Conservation (phyloP, 1,284 basidiomycete genomes). For the Leccinum solheimii region DNA sequence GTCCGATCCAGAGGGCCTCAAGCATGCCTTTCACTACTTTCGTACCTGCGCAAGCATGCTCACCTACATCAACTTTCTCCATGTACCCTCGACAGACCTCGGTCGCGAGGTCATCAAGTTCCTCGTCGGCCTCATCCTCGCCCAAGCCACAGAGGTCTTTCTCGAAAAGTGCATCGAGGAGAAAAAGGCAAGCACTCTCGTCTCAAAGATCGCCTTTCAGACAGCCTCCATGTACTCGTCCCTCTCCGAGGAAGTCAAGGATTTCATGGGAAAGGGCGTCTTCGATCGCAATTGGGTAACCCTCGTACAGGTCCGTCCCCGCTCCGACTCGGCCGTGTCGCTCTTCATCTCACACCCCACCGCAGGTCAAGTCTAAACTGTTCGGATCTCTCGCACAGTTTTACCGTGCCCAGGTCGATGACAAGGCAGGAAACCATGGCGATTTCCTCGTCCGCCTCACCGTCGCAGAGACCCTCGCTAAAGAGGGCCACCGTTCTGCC, state of each 20-base stretch:
- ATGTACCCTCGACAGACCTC: conserved; percentile 97
- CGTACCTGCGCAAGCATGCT: conserved; percentile 94
- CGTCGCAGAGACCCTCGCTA: conserved; percentile 79
- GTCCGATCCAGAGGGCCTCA: conserved; percentile 91
- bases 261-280: conserved; percentile 93
- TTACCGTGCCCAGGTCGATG: conserved; percentile 82
- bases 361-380: conserved; percentile 86
- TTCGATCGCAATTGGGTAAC: conserved; percentile 96
- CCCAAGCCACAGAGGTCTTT: conserved; percentile 96
- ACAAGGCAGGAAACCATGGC: conserved; percentile 78
- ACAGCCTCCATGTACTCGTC: conserved; percentile 79
- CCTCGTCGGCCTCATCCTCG: conserved; percentile 83
- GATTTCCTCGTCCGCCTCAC: conserved; percentile 82
- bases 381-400: conserved; percentile 88
- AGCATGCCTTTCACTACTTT: conserved; percentile 92
- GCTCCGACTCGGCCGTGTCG: background rate
- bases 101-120: conserved; percentile 94
- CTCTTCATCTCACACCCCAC: background rate
- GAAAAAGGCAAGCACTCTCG: conserved; percentile 79
- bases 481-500: conserved; percentile 79
- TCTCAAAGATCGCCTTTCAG: conserved; percentile 87
- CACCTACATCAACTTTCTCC: conserved; percentile 95
- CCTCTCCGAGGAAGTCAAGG: conserved; percentile 88
- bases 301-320: conserved; percentile 74
- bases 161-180: conserved; percentile 93